Conservation (phyloP, 2,329 filamentous ascomycete genomes). For the Akanthomyces dipterigenus region DNA sequence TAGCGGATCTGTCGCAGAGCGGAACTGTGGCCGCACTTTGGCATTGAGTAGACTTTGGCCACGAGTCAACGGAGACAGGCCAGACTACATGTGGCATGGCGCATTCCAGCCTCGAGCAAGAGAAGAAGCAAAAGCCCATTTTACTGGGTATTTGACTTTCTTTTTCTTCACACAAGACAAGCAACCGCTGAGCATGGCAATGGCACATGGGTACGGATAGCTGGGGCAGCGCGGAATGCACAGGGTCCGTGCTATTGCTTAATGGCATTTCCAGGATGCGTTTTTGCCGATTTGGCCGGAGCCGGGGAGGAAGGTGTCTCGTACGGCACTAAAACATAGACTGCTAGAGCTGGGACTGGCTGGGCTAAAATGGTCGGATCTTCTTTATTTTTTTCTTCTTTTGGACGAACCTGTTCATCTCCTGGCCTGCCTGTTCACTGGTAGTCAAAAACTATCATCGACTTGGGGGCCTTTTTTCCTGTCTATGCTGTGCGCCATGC, state of each 20-base stretch:
- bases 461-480: not conserved
- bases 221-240: too few species aligned
- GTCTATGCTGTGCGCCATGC: not conserved
- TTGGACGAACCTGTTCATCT: not conserved
- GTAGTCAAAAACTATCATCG: not conserved
- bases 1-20: not conserved
- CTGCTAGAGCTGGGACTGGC: not conserved
- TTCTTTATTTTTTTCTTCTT: not conserved
- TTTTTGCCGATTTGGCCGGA: not conserved
- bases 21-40: not conserved
- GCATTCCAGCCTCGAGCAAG: not conserved
- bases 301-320: not conserved
- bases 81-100: constrained; percentile 3
- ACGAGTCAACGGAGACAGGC: constrained; percentile 5
- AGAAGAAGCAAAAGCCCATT: not conserved
- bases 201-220: too few species aligned
- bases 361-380: not conserved
- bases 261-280: not conserved
- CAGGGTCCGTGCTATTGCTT: not conserved
- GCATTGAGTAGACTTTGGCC: not conserved
- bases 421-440: not conserved
- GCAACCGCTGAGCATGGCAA: too few species aligned
- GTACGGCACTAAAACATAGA: not conserved
- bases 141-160: too few species aligned
- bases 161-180: not conserved